Percentiles rank a stretch among this genome's conserved stretches.
phyloP scores from a whole-genome alignment of 108 stramenopile species.

The Thalassiosira profunda region DNA sequence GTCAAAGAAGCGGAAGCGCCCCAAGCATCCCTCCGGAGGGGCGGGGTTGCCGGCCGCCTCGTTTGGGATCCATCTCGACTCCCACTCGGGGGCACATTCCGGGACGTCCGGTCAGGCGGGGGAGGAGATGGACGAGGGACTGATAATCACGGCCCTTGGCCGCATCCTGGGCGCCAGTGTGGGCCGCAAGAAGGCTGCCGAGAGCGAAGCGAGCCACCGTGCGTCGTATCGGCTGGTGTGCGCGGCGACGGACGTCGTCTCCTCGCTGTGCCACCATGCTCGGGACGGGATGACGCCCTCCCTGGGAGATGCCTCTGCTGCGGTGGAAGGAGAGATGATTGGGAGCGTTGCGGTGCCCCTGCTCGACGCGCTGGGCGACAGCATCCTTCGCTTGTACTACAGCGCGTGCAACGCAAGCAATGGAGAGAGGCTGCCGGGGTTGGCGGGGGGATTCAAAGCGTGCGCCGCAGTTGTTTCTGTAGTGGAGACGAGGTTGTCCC shows the following conservation, averaged over 20 bases:
- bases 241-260: constrained; percentile 7
- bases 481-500: constrained; percentile 27
- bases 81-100: background rate
- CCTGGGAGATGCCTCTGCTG: constrained; percentile 1
- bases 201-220: background rate
- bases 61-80: constrained; percentile 23
- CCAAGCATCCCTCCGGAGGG: background rate
- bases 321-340: constrained; percentile 30
- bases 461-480: constrained; percentile 14
- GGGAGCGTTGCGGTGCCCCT: constrained; percentile 15
- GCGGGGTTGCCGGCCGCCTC: constrained; percentile 12
- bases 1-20: background rate
- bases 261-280: constrained; percentile 25
- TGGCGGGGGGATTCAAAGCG: constrained; percentile 13
- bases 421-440: background rate
- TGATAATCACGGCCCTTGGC: constrained; percentile 23
- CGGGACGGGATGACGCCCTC: constrained; percentile 15
- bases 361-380: constrained; percentile 23
- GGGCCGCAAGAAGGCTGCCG: constrained; percentile 11
- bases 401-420: background rate
- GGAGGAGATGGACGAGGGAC: constrained; percentile 16
- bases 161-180: constrained; percentile 24
- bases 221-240: background rate
- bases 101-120: background rate
- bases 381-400: background rate